Evolutionary conservation across 495 filamentous ascomycete genomes (phyloP), one percentile per base, ranked within the genome.

Genomic region (Aspergillus coremiiformis): DNA sequence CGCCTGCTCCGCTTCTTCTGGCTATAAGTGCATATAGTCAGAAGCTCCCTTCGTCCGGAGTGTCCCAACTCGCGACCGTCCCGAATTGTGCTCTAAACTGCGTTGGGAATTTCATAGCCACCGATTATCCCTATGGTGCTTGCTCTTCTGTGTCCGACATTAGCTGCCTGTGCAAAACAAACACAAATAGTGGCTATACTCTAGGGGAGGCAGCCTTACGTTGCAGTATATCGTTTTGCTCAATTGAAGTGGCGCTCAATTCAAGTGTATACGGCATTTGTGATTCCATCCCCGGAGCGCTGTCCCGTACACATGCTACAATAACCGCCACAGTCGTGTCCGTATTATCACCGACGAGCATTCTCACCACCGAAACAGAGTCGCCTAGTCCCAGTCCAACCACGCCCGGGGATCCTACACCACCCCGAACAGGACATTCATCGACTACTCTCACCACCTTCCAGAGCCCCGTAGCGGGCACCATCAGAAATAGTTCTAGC

Each of bases 161-260:
- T 53, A 66, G 69, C 54, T 89, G 85, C 58, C 69, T 89, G 8
- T 90, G 86, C 60, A 66, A 69, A 30, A 73, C 75, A 33, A 71
- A 71, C 41, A 84, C 79, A n/a, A 62, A 58, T 10, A 77, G 75
- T 50, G 84, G 83, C 26, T 83, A 83, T 51, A 87, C 86, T 0
- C 49, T 91, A 43, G 85, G 85, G 10, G 86, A 89, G 64, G 84
- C 75, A 6, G 82, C 78, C 8, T 61, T 86, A 49, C 76, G 78
- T 52, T 90, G 86, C 61, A 74, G 83, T 11, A 63, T 76, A 42
- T 75, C 77, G 1, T 44, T 55, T 20, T 81, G 78, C 44, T 51
- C 68, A 17, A 42, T 63, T 15, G 49, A 61, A 2, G 55, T 62
- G 6, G 49, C 58, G 4, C 47, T 61, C 12, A 58, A 41, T 9